These are phyloP conservation scores for Ophiognomonia clavigignenti-juglandacearum DNA, from an alignment of 2,329 filamentous ascomycete species.

Conservation along the genomic window DNA sequence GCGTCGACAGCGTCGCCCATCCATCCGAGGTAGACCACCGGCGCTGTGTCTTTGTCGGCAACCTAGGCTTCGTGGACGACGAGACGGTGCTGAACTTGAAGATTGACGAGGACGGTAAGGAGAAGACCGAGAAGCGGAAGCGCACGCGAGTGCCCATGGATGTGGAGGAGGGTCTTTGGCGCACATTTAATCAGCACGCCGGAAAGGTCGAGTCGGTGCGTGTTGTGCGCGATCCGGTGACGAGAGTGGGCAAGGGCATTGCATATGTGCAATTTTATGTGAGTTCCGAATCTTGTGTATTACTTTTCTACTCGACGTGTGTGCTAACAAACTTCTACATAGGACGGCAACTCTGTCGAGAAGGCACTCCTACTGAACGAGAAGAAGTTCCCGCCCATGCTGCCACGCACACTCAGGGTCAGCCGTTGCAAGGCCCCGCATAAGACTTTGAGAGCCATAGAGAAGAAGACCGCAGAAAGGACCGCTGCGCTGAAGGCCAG, in stretches of 20 bases:
- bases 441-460: slow-evolving; percentile 51
- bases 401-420: slow-evolving; percentile 84
- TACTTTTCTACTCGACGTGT: background rate
- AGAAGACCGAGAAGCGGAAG: slow-evolving; percentile 57
- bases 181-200: slow-evolving; percentile 64
- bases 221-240: slow-evolving; percentile 83
- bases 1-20: slow-evolving; percentile 87
- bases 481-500: slow-evolving; percentile 8
- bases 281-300: too few species aligned
- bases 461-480: slow-evolving; percentile 37
- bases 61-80: slow-evolving; percentile 92
- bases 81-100: slow-evolving; percentile 67
- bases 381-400: slow-evolving; percentile 90
- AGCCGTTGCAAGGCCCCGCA: slow-evolving; percentile 74
- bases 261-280: slow-evolving; percentile 94
- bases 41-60: slow-evolving; percentile 93
- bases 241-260: slow-evolving; percentile 91
- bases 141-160: slow-evolving; percentile 73
- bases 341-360: slow-evolving; percentile 84
- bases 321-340: slow-evolving; percentile 10
- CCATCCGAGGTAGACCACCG: slow-evolving; percentile 77
- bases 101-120: slow-evolving; percentile 60
- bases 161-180: slow-evolving; percentile 89
- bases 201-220: slow-evolving; percentile 91
- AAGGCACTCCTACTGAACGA: slow-evolving; percentile 82